Percentiles rank a stretch among this genome's conserved stretches.
phyloP scores from a whole-genome alignment of 495 filamentous ascomycete species.

The Penicillium silybi region DNA sequence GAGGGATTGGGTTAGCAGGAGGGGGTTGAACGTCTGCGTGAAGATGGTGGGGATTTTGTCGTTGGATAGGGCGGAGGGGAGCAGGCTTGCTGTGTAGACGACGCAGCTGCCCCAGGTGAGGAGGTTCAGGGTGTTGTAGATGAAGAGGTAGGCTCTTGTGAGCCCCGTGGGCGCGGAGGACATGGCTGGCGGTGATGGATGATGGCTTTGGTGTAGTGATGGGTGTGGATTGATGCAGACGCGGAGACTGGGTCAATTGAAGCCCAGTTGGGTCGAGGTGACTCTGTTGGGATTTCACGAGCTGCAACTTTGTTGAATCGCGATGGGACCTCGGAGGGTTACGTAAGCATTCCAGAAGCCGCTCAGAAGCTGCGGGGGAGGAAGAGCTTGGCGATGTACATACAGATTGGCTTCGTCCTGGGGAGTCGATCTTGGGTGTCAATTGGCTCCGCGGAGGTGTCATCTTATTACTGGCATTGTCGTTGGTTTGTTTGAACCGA shows the following conservation, averaged over 20 bases:
- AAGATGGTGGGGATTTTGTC: constrained; percentile 49
- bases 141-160: constrained; percentile 58
- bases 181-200: constrained; percentile 1
- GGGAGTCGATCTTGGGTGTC: not conserved
- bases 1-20: constrained; percentile 75
- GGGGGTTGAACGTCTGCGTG: constrained; percentile 54
- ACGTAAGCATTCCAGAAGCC: constrained; percentile 25
- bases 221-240: not conserved
- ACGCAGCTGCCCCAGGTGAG: constrained; percentile 72
- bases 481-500: not conserved
- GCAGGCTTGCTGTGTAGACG: constrained; percentile 50
- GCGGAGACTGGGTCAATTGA: constrained; percentile 1
- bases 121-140: constrained; percentile 77
- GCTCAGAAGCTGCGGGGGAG: constrained; percentile 3
- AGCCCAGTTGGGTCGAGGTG: not conserved
- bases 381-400: not conserved
- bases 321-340: constrained; percentile 20
- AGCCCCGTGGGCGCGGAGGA: constrained; percentile 22
- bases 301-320: constrained; percentile 5
- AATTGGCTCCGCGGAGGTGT: not conserved
- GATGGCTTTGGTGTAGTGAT: not conserved
- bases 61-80: constrained; percentile 24
- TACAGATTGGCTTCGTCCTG: not conserved
- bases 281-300: not conserved
- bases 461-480: not conserved